phyloP scores from a whole-genome alignment of 2,329 filamentous ascomycete genomes.

The Cladophialophora chaetospira region DNA sequence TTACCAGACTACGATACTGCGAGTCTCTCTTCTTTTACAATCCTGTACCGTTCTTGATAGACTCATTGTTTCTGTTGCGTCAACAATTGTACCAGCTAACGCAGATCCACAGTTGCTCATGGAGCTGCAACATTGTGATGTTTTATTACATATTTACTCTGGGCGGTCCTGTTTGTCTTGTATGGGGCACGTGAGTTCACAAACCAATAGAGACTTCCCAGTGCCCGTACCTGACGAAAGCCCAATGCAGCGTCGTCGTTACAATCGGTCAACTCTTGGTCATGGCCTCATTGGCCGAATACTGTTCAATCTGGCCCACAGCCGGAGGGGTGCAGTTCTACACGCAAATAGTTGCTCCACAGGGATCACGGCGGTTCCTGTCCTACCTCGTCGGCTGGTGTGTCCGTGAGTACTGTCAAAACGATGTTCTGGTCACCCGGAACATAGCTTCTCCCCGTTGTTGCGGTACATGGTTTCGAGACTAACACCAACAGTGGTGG shows the following conservation, averaged over 20 bases:
- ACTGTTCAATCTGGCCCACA: conserved; percentile 27
- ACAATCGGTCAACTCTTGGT: conserved; percentile 27
- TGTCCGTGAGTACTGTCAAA: too few species aligned
- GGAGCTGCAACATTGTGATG: conserved; percentile 28
- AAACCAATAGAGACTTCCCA: not conserved
- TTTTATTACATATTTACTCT: conserved; percentile 28
- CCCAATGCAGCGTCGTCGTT: conserved; percentile 19
- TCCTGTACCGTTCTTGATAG: too few species aligned
- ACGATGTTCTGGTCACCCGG: too few species aligned
- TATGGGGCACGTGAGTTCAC: conserved; percentile 29
- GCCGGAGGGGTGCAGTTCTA: conserved; percentile 30
- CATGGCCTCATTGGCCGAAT: conserved; percentile 30
- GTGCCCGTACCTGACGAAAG: not conserved
- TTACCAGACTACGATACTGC: conserved; percentile 26
- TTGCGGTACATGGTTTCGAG: too few species aligned
- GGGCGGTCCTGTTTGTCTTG: conserved; percentile 27
- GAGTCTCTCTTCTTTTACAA: too few species aligned
- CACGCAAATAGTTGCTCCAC: conserved; percentile 26
- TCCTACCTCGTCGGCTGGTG: conserved; percentile 30
- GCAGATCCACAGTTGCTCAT: too few species aligned
- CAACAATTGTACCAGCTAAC: too few species aligned
- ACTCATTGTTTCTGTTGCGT: too few species aligned
- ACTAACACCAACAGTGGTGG: too few species aligned
- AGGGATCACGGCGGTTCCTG: conserved; percentile 22
- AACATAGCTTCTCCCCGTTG: too few species aligned